Evolutionary conservation across 495 filamentous ascomycete genomes (phyloP).

Genomic region (Evernia prunastri): DNA sequence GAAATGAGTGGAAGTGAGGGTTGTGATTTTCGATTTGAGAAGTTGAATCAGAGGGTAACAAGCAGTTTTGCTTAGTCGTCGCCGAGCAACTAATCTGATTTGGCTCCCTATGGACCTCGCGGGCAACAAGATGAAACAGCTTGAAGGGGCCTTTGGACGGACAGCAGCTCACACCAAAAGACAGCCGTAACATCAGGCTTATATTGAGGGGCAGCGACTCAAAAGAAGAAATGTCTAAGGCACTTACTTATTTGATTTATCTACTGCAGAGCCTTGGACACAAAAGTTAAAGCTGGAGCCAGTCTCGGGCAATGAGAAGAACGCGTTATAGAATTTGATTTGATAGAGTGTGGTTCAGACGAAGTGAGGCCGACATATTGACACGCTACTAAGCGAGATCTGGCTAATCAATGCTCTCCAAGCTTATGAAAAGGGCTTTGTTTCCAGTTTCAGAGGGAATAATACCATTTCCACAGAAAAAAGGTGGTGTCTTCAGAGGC

Average conservation of each 20-base stretch:
- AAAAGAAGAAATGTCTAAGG: neutral
- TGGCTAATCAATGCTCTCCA: neutral
- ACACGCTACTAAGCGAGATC: neutral
- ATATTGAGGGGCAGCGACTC: neutral
- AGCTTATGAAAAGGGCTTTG: neutral
- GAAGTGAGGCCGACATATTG: neutral
- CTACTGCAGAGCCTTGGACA: neutral
- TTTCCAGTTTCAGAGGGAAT: neutral
- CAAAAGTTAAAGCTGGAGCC: neutral
- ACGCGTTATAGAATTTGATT: neutral
- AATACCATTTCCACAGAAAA: neutral
- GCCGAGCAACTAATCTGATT: neutral
- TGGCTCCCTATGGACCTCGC: neutral
- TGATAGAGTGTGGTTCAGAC: neutral
- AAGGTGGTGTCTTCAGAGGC: neutral
- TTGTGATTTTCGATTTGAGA: neutral
- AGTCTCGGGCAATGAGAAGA: neutral
- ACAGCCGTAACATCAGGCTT: neutral
- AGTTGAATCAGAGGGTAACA: neutral
- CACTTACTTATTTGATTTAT: neutral
- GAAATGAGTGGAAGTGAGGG: neutral
- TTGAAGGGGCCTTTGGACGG: neutral
- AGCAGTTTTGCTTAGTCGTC: neutral
- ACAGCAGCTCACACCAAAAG: neutral
- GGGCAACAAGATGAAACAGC: too few species aligned